Conservation (phyloP, 768 basidiomycete species). For the Saitozyma sp. region DNA sequence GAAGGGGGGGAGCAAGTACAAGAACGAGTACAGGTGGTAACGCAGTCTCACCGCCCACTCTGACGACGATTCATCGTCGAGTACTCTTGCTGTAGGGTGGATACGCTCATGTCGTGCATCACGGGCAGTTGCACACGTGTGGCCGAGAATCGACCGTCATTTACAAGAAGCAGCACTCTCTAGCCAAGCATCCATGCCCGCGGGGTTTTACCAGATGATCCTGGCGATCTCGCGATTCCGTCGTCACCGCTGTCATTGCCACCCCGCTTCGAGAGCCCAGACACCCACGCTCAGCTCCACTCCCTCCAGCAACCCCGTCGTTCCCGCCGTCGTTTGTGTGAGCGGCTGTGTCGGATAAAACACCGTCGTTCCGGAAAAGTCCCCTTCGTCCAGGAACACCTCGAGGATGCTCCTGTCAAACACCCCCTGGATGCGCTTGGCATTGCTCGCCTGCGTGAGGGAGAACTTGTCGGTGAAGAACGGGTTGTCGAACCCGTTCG, state of each 20-base stretch:
- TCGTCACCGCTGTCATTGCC: neutral
- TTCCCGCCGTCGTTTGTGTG: slow-evolving; percentile 9
- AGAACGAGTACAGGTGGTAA: no score
- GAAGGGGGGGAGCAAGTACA: no score
- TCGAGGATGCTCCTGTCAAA: slow-evolving; percentile 30
- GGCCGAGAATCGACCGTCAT: no score
- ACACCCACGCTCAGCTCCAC: slow-evolving; percentile 8
- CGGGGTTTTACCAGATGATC: no score
- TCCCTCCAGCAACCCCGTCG: slow-evolving; percentile 19
- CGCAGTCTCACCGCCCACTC: no score
- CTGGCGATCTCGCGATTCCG: no score
- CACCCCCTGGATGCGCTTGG: slow-evolving; percentile 59
- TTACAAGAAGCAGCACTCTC: no score
- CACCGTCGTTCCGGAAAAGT: slow-evolving; percentile 17
- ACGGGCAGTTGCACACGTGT: no score
- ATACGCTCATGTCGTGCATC: no score
- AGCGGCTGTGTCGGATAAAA: slow-evolving; percentile 24
- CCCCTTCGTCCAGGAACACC: slow-evolving; percentile 30
- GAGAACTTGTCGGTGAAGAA: slow-evolving; percentile 37
- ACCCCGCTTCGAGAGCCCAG: slow-evolving; percentile 10
- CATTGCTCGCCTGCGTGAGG: slow-evolving; percentile 24
- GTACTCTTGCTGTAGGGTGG: no score
- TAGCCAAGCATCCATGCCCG: no score
- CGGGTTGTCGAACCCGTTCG: slow-evolving; percentile 35
- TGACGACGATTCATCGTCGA: no score